Evolutionary conservation across 2,329 filamentous ascomycete genomes (phyloP).

Genomic region (Chaetothyriales sp.): DNA sequence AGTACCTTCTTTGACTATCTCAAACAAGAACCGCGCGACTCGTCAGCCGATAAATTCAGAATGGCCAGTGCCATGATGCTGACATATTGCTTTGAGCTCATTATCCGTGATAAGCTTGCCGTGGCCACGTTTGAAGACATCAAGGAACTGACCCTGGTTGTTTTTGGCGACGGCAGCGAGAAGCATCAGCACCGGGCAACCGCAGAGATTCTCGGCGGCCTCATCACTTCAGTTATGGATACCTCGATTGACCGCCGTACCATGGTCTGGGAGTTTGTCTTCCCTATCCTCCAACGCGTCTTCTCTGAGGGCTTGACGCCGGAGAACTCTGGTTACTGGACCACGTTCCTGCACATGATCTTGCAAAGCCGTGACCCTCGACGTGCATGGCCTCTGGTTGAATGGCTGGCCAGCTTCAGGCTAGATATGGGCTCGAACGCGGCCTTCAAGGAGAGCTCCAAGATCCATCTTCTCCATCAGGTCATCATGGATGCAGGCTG

Average conservation of each 20-base stretch:
- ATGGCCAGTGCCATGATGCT: conserved; percentile 77
- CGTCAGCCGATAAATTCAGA: conserved; percentile 68
- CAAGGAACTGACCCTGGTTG: conserved; percentile 57
- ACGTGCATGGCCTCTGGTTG: conserved; percentile 69
- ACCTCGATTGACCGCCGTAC: conserved; percentile 58
- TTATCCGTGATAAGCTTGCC: conserved; percentile 60
- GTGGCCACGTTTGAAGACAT: conserved; percentile 72
- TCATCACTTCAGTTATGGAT: conserved; percentile 69
- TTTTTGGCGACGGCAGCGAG: conserved; percentile 86
- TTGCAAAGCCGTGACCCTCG: conserved; percentile 81
- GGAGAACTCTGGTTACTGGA: conserved; percentile 90
- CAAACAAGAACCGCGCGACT: conserved; percentile 87
- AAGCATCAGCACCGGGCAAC: conserved; percentile 96
- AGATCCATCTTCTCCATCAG: conserved; percentile 81
- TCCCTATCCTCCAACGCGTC: conserved; percentile 71
- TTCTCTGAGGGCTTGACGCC: conserved; percentile 87
- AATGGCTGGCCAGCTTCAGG: conserved; percentile 68
- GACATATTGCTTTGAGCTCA: conserved; percentile 77
- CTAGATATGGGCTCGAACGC: conserved; percentile 91
- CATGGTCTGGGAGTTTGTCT: conserved; percentile 73
- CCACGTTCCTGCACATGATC: conserved; percentile 78
- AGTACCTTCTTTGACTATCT: conserved; percentile 77
- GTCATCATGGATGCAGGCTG: conserved; percentile 77
- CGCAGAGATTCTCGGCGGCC: conserved; percentile 75
- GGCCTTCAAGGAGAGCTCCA: conserved; percentile 96